These are phyloP conservation scores for Lonicera japonica DNA, from an alignment of 129 eudicot genomes.

Conservation along the genomic window DNA sequence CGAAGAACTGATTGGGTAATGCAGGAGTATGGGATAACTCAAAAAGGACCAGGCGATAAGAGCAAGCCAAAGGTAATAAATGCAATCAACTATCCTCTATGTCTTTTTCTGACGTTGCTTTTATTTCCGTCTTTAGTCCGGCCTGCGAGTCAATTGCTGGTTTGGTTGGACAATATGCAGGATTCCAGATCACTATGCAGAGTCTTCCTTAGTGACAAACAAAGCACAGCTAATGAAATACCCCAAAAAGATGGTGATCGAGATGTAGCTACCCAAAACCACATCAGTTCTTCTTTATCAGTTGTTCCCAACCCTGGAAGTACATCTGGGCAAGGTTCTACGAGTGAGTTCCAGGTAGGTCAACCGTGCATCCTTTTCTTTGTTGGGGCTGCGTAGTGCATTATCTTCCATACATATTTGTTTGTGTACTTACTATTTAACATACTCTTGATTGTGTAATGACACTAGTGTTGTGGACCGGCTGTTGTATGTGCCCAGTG, in stretches of 20 bases:
- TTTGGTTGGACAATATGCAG: slow-evolving; percentile 63
- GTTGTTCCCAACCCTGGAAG: slow-evolving; percentile 4
- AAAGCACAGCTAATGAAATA: slow-evolving; percentile 8
- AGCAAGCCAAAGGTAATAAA: slow-evolving; percentile 35
- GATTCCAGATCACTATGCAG: slow-evolving; percentile 50
- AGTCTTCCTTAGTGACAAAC: slow-evolving; percentile 36
- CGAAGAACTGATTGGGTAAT: slow-evolving; percentile 62
- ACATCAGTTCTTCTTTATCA: neutral
- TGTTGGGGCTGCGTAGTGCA: neutral
- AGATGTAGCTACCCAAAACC: neutral
- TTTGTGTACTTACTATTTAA: neutral
- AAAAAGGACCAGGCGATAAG: slow-evolving; percentile 9
- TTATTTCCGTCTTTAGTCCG: slow-evolving; percentile 21
- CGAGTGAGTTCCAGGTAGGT: slow-evolving; percentile 31
- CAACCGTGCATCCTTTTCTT: neutral
- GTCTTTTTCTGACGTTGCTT: neutral
- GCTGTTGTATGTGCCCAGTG: too few species aligned
- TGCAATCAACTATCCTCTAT: neutral
- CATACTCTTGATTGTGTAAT: too few species aligned
- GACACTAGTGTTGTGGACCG: too few species aligned
- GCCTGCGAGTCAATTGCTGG: slow-evolving; percentile 33
- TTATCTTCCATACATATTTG: neutral
- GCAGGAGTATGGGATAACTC: slow-evolving; percentile 58
- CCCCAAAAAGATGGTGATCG: neutral
- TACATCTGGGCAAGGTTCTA: slow-evolving; percentile 15